Base-by-base conservation (phyloP, 306 rosid genomes). In the Arachis hypogaea region DNA sequence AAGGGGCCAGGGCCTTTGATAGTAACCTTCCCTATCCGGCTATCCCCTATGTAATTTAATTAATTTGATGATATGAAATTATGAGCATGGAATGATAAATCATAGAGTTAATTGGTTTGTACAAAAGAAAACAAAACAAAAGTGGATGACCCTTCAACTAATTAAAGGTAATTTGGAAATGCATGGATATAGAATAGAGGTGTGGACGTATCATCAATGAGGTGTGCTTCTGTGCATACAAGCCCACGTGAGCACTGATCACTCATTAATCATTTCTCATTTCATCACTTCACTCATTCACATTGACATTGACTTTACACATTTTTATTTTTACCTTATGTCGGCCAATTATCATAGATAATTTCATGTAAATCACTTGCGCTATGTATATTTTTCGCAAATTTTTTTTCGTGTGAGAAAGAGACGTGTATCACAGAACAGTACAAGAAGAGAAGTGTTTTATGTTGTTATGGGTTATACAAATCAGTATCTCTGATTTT, bases 271-370 rank as follows among this genome's bases (percentile, higher is more conserved):
- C 42, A 6, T 11, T 28, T 45, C 18, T 12, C 63, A 60, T 72
- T 7, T 72, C 18, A 59, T 60, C 38, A 30, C 43, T 65, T 56
- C 12, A 43, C 30, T 70, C 56, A 36, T n/a, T 73, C 56, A 63
- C 45, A 62, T 46, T 11, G 59, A 72, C 47, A 49, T 36, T n/a
- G 68, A 72, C 47, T 18, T 41, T 6, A 47, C 75, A 42, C 43
- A 57, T 60, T 72, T 72, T 45, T 30, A 22, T 72, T 72, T 49
- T 29, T 42, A 61, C 12, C 62, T 38, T 73, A 49, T 45, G 74
- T 59, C n/a, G 66, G 42, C 40, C 38, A 45, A 22, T 22, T 22
- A 22, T 22, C 28, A 1, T 22, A 22, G 28, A 22, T 22, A 22
- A 22, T 22, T 22, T 22, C 28, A 22, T 22, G 28, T 22, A 22